Evolutionary conservation across 1,284 basidiomycete species (phyloP).

Genomic region (Meira miltonrushii): DNA sequence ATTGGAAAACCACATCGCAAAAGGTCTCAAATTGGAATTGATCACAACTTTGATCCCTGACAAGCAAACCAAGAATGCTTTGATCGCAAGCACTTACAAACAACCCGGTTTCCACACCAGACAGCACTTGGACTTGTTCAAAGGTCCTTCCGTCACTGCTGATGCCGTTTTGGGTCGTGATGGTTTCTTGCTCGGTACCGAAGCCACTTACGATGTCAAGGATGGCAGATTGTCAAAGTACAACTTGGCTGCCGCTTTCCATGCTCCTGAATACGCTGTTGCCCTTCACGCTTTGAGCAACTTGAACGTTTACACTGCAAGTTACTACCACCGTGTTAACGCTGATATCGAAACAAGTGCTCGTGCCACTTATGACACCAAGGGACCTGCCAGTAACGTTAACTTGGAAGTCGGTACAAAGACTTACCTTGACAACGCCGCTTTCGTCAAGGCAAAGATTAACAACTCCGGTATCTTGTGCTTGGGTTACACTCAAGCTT

Average conservation of each 20-base stretch:
- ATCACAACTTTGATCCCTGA: conserved; percentile 78
- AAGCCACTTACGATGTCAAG: conserved; percentile 93
- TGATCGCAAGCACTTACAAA: conserved; percentile 82
- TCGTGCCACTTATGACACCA: conserved; percentile 81
- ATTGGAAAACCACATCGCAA: conserved; percentile 95
- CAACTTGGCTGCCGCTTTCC: conserved; percentile 86
- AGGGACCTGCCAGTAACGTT: conserved; percentile 73
- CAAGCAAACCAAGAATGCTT: conserved; percentile 64
- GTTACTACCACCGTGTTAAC: conserved; percentile 97
- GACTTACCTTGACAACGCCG: conserved; percentile 75
- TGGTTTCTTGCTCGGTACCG: conserved; percentile 93
- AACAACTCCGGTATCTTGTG: conserved; percentile 66
- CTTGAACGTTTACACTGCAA: conserved; percentile 86
- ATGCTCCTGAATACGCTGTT: conserved; percentile 92
- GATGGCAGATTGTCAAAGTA: conserved; percentile 88
- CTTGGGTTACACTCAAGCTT: conserved; percentile 49
- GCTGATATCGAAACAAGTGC: conserved; percentile 94
- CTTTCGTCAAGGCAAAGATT: conserved; percentile 97
- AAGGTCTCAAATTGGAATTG: conserved; percentile 91
- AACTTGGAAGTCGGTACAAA: conserved; percentile 94
- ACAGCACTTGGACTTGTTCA: conserved; percentile 87
- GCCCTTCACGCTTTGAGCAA: conserved; percentile 93
- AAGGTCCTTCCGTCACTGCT: conserved; percentile 95
- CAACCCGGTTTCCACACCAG: conserved; percentile 92
- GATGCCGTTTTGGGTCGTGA: conserved; percentile 84